Conservation (phyloP, 2,329 filamentous ascomycete species). For the Chaetomium globosum region DNA sequence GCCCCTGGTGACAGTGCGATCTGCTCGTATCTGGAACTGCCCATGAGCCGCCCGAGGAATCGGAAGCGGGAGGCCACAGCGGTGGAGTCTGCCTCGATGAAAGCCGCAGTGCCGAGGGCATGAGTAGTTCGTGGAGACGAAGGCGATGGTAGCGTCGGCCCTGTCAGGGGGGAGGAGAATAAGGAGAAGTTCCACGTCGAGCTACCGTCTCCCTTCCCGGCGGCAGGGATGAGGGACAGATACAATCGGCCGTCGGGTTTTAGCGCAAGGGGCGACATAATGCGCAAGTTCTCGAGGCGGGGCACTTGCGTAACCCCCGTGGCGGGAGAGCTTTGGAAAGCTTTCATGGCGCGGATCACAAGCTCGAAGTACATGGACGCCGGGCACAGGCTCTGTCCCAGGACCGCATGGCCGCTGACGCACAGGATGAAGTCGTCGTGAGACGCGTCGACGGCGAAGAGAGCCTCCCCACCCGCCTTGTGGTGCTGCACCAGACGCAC, state of each 20-base stretch:
- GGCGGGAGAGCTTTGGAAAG: neutral
- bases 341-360: neutral
- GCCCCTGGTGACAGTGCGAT: neutral
- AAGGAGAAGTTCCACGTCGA: constrained; percentile 2
- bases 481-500: constrained; percentile 1
- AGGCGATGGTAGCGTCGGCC: neutral
- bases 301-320: neutral
- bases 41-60: neutral
- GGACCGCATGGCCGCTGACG: neutral
- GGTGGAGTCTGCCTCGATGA: neutral
- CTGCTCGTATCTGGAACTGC: constrained; percentile 3
- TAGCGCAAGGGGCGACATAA: neutral
- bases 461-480: neutral
- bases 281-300: neutral
- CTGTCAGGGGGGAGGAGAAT: neutral
- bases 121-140: neutral
- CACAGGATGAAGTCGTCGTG: neutral
- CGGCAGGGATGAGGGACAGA: neutral
- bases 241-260: neutral
- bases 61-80: constrained; percentile 1
- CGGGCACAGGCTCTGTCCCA: constrained; percentile 3
- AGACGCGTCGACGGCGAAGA: neutral
- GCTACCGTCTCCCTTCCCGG: no score
- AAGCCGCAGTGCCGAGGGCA: neutral
- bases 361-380: constrained; percentile 12